Evolutionary conservation across 257 asterid genomes (phyloP).

Genomic region (Penstemon davidsonii): DNA sequence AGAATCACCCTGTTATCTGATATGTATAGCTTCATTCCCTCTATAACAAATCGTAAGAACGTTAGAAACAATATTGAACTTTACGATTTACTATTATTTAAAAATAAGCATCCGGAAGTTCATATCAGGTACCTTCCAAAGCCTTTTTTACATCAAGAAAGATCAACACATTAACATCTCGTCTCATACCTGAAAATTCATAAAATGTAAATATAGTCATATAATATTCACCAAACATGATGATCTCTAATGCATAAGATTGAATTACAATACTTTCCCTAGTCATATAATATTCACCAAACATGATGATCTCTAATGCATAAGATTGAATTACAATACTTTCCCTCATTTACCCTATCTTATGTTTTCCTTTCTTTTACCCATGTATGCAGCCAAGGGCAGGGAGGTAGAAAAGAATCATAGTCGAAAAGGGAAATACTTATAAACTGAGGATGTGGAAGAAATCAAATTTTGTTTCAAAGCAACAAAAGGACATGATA

Average conservation of each 20-base stretch:
- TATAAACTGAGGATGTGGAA: too few relatives aligned
- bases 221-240: constrained; percentile 1
- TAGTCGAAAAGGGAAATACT: too few relatives aligned
- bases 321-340: too few relatives aligned
- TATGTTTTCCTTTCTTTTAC: too few relatives aligned
- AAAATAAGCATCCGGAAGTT: background rate
- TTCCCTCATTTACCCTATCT: too few relatives aligned
- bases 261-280: background rate
- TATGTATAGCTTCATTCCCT: constrained; percentile 84
- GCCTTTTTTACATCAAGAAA: constrained; percentile 83
- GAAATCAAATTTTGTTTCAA: too few relatives aligned
- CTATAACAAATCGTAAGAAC: constrained; percentile 36
- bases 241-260: background rate
- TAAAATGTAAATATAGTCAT: background rate
- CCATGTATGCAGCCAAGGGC: too few relatives aligned
- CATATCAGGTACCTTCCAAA: constrained; percentile 59
- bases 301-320: background rate
- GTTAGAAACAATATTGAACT: constrained; percentile 25
- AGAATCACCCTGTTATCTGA: constrained; percentile 88
- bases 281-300: background rate
- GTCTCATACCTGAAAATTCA: constrained; percentile 73
- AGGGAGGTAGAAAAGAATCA: too few relatives aligned
- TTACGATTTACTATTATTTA: background rate
- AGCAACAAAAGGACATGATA: too few relatives aligned
- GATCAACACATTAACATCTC: constrained; percentile 65